Evolutionary conservation across 75 land plant species (phyloP).

Genomic region (Adiantum capillusveneris): DNA sequence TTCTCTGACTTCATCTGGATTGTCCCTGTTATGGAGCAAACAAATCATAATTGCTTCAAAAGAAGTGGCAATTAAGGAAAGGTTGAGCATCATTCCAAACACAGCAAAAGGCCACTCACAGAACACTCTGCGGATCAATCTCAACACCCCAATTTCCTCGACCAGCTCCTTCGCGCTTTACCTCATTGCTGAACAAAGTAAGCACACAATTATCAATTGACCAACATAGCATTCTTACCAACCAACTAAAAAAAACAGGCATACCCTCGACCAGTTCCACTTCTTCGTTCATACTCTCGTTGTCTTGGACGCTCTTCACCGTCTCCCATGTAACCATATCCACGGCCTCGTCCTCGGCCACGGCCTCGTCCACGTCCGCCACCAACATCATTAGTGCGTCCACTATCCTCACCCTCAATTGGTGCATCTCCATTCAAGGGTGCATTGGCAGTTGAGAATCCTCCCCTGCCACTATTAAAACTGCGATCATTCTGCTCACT

Average conservation of each 20-base stretch:
- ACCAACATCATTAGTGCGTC: slow-evolving; percentile 10
- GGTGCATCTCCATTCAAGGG: slow-evolving; percentile 2
- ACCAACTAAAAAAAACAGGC: neutral
- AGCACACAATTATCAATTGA: no score
- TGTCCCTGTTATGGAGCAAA: slow-evolving; percentile 6
- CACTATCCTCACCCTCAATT: slow-evolving; percentile 2
- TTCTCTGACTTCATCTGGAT: slow-evolving; percentile 5
- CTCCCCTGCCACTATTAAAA: slow-evolving; percentile 12
- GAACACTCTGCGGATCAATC: neutral
- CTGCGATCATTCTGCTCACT: slow-evolving; percentile 6
- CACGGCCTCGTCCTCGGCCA: slow-evolving; percentile 15
- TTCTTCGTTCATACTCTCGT: slow-evolving; percentile 25
- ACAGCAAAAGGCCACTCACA: neutral
- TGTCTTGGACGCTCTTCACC: slow-evolving; percentile 17
- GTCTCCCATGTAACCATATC: slow-evolving; percentile 14
- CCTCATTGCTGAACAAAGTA: slow-evolving; percentile 14
- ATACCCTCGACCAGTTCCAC: slow-evolving; percentile 27
- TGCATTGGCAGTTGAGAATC: slow-evolving; percentile 1
- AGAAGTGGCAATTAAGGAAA: no score
- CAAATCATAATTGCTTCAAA: no score
- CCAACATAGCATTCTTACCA: no score
- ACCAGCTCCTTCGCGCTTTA: slow-evolving; percentile 30
- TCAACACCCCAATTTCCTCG: slow-evolving; percentile 28
- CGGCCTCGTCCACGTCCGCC: slow-evolving; percentile 22
- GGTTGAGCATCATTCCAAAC: no score